phyloP scores from a whole-genome alignment of 2,329 filamentous ascomycete genomes.

The Atkinsonella hypoxylon region DNA sequence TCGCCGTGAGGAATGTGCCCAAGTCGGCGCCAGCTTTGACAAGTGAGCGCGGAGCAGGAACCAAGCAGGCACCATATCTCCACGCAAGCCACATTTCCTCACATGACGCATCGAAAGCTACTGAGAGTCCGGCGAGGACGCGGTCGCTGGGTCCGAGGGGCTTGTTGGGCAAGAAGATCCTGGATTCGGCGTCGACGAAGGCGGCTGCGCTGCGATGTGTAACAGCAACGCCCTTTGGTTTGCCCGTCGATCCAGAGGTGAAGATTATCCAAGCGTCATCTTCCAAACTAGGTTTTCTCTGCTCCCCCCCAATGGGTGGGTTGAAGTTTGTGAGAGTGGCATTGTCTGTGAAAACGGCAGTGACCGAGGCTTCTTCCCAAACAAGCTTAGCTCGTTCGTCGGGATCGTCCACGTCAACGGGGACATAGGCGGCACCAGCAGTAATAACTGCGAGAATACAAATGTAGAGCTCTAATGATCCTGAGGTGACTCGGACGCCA shows the following conservation, averaged over 20 bases:
- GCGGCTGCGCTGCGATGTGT: constrained; percentile 13
- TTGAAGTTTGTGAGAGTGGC: constrained; percentile 7
- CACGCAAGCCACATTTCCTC: constrained; percentile 15
- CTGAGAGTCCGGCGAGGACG: constrained; percentile 12
- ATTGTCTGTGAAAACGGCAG: constrained; percentile 10
- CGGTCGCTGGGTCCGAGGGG: constrained; percentile 13
- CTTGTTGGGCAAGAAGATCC: constrained; percentile 10
- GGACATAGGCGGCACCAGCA: constrained; percentile 12
- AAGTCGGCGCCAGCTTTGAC: constrained; percentile 13
- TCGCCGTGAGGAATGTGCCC: constrained; percentile 9
- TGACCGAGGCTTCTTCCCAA: constrained; percentile 10
- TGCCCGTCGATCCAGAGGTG: constrained; percentile 13
- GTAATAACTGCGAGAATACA: constrained; percentile 11
- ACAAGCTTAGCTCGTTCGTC: constrained; percentile 12
- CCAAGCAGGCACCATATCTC: constrained; percentile 12
- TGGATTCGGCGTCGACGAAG: constrained; percentile 14
- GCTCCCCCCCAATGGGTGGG: not conserved
- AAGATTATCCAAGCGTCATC: constrained; percentile 15
- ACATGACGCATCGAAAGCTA: constrained; percentile 13
- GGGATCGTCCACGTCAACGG: constrained; percentile 13
- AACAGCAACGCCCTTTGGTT: constrained; percentile 15
- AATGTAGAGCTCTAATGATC: constrained; percentile 10
- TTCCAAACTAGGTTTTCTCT: constrained; percentile 5
- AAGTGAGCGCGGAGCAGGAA: constrained; percentile 11
- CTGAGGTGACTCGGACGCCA: constrained; percentile 11